A percentile compares a stretch with the other conserved stretches of the same genome.
Conservation (phyloP, 805 yeast genomes). For the Pichia phayaonensis region DNA sequence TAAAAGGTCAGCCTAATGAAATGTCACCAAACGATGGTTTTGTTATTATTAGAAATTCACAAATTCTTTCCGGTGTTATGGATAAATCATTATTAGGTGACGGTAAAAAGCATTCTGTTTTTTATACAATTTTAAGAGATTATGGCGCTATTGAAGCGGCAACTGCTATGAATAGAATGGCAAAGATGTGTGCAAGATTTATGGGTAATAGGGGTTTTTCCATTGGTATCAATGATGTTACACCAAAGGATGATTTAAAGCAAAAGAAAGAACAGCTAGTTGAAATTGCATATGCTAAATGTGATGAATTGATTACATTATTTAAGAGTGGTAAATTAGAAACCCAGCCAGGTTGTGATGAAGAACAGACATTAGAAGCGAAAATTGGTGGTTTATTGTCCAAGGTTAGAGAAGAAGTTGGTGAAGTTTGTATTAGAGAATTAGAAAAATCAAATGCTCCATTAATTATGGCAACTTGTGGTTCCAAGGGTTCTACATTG, state of each 20-base stretch:
- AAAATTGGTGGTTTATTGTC: slow-evolving; percentile 94
- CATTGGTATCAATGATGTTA: slow-evolving; percentile 95
- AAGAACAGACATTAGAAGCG: slow-evolving; percentile 96
- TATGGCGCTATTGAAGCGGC: slow-evolving; percentile 97
- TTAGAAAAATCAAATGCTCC: slow-evolving; percentile 90
- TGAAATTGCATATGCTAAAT: slow-evolving; percentile 79
- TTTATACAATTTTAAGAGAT: slow-evolving; percentile 90
- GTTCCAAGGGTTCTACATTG: slow-evolving; percentile 96
- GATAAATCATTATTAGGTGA: slow-evolving; percentile 95
- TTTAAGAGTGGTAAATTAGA: slow-evolving; percentile 83
- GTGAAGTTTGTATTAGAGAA: slow-evolving; percentile 93
- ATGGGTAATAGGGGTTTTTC: slow-evolving; percentile 95
- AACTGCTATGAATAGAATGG: slow-evolving; percentile 95
- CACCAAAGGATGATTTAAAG: slow-evolving; percentile 78
- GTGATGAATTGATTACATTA: slow-evolving; percentile 80
- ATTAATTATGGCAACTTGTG: slow-evolving; percentile 97
- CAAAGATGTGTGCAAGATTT: slow-evolving; percentile 94
- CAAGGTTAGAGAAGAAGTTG: slow-evolving; percentile 97
- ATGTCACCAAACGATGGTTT: slow-evolving; percentile 98
- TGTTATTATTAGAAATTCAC: slow-evolving; percentile 83
- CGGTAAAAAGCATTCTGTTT: slow-evolving; percentile 95
- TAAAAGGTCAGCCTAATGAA: slow-evolving; percentile 65
- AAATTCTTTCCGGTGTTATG: slow-evolving; percentile 89
- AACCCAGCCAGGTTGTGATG: slow-evolving; percentile 98
- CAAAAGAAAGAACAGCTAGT: slow-evolving; percentile 80